These are phyloP conservation scores for Hyaloraphidium curvatum DNA, from an alignment of 192 early-diverging fungal genomes.

Conservation along the genomic window DNA sequence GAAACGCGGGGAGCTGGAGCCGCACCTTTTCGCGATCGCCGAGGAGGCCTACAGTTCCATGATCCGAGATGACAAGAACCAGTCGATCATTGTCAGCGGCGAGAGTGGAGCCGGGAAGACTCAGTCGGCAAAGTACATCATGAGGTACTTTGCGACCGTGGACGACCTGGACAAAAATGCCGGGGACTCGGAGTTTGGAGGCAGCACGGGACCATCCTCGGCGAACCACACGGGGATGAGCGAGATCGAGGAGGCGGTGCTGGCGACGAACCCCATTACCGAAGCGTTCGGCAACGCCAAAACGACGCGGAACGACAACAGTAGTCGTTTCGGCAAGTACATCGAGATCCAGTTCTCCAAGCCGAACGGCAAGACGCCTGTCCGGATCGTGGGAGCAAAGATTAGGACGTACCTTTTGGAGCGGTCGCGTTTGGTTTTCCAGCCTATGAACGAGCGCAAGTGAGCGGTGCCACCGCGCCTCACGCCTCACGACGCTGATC, in stretches of 20 bases:
- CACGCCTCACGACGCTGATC: too few species aligned
- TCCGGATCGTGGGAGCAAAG: slow-evolving; percentile 77
- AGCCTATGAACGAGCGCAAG: slow-evolving; percentile 46
- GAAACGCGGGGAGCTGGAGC: slow-evolving; percentile 82
- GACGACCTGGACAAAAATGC: too few species aligned
- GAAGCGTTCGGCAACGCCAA: slow-evolving; percentile 99
- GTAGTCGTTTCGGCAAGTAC: slow-evolving; percentile 96
- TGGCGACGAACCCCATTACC: slow-evolving; percentile 96
- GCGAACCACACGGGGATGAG: slow-evolving; percentile 33
- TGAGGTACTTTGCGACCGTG: slow-evolving; percentile 82
- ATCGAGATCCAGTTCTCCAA: slow-evolving; percentile 34
- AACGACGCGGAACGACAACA: slow-evolving; percentile 97
- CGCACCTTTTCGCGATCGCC: slow-evolving; percentile 96
- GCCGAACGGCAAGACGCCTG: too few species aligned
- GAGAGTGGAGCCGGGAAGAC: slow-evolving; percentile 96
- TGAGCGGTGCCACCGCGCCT: too few species aligned
- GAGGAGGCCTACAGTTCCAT: slow-evolving; percentile 95
- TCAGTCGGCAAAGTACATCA: slow-evolving; percentile 86
- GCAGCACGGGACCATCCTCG: slow-evolving; percentile 19
- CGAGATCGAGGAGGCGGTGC: slow-evolving; percentile 58
- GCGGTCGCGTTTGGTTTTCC: slow-evolving; percentile 84
- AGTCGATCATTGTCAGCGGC: slow-evolving; percentile 94
- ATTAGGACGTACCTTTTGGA: slow-evolving; percentile 94
- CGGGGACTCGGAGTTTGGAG: too few species aligned
- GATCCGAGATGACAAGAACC: slow-evolving; percentile 81